A percentile compares a stretch with the other conserved stretches of the same genome.
Evolutionary conservation across 2,329 filamentous ascomycete species (phyloP).

Genomic region (Aspergillus bombycis): DNA sequence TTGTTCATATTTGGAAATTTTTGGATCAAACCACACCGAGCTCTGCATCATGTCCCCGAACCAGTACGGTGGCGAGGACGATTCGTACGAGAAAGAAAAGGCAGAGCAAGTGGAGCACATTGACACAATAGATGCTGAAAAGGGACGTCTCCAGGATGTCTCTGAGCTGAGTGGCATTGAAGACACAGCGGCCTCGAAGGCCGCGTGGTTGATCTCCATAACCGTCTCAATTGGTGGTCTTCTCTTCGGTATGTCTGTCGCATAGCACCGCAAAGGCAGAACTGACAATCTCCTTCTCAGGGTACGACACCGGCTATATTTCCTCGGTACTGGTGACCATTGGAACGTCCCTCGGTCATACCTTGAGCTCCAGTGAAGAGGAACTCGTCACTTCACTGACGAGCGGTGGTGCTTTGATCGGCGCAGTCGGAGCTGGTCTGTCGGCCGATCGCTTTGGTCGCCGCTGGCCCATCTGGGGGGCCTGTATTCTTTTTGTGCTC

Average conservation of each 20-base stretch:
- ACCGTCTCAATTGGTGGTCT: neutral
- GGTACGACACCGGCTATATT: slow-evolving; percentile 52
- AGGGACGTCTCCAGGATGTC: neutral
- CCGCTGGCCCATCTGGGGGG: slow-evolving; percentile 63
- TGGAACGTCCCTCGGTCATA: slow-evolving; percentile 39
- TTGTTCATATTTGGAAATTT: neutral
- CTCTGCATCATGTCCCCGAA: neutral
- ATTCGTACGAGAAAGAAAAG: neutral
- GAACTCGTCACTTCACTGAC: slow-evolving; percentile 56
- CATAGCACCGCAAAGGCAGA: neutral
- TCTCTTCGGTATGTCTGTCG: neutral
- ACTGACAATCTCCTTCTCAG: slow-evolving; percentile 11
- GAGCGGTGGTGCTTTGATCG: slow-evolving; percentile 51
- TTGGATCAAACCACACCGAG: no score
- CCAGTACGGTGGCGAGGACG: neutral
- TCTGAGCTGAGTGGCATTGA: neutral
- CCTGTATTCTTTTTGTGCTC: slow-evolving; percentile 42
- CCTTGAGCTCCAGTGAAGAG: slow-evolving; percentile 46
- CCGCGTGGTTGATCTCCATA: neutral
- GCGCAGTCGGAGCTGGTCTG: slow-evolving; percentile 51
- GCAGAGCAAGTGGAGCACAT: neutral
- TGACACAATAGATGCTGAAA: neutral
- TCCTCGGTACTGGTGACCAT: slow-evolving; percentile 45
- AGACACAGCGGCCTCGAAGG: neutral
- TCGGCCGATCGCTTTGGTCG: slow-evolving; percentile 68